Conservation (phyloP, 805 yeast species). For the Saccharomyces paradoxus region DNA sequence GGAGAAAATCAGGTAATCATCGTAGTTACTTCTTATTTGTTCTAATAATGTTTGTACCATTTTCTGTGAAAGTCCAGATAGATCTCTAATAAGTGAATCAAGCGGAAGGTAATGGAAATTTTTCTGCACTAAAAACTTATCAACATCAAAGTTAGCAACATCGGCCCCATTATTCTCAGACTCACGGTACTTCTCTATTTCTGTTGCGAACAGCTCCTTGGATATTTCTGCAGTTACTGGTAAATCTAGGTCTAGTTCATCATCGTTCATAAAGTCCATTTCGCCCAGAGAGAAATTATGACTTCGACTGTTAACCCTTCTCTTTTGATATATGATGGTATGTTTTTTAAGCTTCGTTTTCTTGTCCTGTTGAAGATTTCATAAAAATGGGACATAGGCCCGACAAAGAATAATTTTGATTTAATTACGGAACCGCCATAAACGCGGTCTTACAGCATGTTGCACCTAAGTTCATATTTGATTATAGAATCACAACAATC, state of each 20-base stretch:
- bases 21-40: conserved; percentile 21
- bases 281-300: neutral
- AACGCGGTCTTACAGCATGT: neutral
- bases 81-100: conserved; percentile 24
- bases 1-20: conserved; percentile 22
- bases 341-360: neutral
- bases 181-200: conserved; percentile 10
- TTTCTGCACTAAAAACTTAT: conserved; percentile 24
- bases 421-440: neutral
- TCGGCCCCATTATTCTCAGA: conserved; percentile 1
- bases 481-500: too few species aligned
- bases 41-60: conserved; percentile 20
- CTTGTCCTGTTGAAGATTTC: neutral
- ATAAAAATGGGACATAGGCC: neutral
- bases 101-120: conserved; percentile 28
- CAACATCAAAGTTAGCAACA: conserved; percentile 16
- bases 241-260: conserved; percentile 17
- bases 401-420: neutral
- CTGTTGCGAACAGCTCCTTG: conserved; percentile 21
- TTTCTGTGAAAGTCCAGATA: conserved; percentile 18
- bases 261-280: conserved; percentile 23
- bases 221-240: conserved; percentile 23
- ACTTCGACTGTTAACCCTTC: neutral
- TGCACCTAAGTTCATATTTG: too few species aligned
- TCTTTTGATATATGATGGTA: neutral